These are phyloP conservation scores for Barnettozyma vustinii DNA, from an alignment of 805 yeast genomes.

Conservation along the genomic window DNA sequence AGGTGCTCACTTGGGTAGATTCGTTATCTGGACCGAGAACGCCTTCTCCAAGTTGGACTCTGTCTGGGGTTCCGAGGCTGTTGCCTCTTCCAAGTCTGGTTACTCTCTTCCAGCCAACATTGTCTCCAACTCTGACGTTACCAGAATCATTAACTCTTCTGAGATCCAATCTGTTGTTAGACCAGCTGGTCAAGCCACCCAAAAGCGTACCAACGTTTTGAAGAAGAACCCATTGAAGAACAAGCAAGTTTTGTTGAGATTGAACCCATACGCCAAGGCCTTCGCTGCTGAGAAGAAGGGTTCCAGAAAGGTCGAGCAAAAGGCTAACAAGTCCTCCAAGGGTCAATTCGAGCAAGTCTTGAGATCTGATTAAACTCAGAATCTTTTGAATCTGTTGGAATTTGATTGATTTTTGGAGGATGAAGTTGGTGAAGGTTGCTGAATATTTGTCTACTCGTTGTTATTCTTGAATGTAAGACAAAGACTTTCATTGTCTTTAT, in stretches of 20 bases:
- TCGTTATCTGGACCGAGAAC: conserved; percentile 98
- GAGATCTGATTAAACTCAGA: conserved; percentile 47
- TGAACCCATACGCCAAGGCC: conserved; percentile 99
- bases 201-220: conserved; percentile 90
- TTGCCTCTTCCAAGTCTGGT: conserved; percentile 78
- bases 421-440: background rate
- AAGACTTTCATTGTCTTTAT: background rate
- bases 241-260: conserved; percentile 96
- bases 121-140: conserved; percentile 90
- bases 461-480: background rate
- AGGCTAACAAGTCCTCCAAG: conserved; percentile 62
- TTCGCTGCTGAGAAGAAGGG: conserved; percentile 89
- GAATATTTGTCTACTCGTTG: background rate
- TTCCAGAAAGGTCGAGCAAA: conserved; percentile 66
- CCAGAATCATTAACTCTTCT: conserved; percentile 97
- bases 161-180: conserved; percentile 97
- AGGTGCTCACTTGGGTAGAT: conserved; percentile 99
- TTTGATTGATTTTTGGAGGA: background rate
- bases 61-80: conserved; percentile 92
- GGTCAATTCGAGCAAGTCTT: conserved; percentile 64
- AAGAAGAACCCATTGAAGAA: conserved; percentile 99
- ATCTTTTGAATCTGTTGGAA: no score
- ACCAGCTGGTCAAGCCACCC: conserved; percentile 91
- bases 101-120: conserved; percentile 93
- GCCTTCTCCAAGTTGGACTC: conserved; percentile 96